Conservation (phyloP, 2,329 filamentous ascomycete species). For the Setomelanomma holmii region DNA sequence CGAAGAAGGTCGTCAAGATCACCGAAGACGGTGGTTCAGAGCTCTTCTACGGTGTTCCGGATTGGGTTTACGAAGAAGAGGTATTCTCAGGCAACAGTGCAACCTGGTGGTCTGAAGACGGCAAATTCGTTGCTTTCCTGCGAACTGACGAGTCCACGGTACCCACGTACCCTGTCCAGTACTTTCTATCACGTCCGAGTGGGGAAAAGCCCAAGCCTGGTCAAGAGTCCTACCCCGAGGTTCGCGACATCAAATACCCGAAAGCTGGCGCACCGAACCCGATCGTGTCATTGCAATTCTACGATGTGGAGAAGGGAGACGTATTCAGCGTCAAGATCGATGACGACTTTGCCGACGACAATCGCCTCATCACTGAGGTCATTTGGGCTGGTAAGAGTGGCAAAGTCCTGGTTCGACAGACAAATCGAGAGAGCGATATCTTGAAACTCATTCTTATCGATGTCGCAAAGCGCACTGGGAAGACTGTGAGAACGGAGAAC, state of each 20-base stretch:
- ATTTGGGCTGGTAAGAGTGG: slow-evolving; percentile 79
- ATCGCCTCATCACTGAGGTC: slow-evolving; percentile 91
- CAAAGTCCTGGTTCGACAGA: slow-evolving; percentile 87
- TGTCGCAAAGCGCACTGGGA: slow-evolving; percentile 73
- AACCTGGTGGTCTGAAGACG: slow-evolving; percentile 95
- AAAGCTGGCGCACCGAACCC: slow-evolving; percentile 96
- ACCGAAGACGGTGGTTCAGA: slow-evolving; percentile 87
- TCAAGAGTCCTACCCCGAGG: slow-evolving; percentile 88
- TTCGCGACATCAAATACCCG: slow-evolving; percentile 93
- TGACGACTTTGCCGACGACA: slow-evolving; percentile 78
- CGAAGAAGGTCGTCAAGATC: slow-evolving; percentile 70
- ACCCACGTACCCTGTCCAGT: slow-evolving; percentile 90
- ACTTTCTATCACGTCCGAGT: slow-evolving; percentile 87
- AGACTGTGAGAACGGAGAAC: slow-evolving; percentile 79
- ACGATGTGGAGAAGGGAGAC: slow-evolving; percentile 78
- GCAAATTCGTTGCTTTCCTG: slow-evolving; percentile 87
- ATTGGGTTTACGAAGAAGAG: slow-evolving; percentile 96
- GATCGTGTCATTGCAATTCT: slow-evolving; percentile 85
- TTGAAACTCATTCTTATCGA: slow-evolving; percentile 88
- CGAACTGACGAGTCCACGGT: slow-evolving; percentile 93
- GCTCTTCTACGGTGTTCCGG: slow-evolving; percentile 93
- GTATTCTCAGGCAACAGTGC: slow-evolving; percentile 81
- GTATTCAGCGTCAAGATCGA: slow-evolving; percentile 80
- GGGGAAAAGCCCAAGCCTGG: slow-evolving; percentile 71
- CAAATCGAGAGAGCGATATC: slow-evolving; percentile 92